Percentiles rank a stretch among this genome's conserved stretches.
These are phyloP conservation scores for Cardiospermum halicacabum DNA, from an alignment of 345 rosid genomes.

Conservation along the genomic window DNA sequence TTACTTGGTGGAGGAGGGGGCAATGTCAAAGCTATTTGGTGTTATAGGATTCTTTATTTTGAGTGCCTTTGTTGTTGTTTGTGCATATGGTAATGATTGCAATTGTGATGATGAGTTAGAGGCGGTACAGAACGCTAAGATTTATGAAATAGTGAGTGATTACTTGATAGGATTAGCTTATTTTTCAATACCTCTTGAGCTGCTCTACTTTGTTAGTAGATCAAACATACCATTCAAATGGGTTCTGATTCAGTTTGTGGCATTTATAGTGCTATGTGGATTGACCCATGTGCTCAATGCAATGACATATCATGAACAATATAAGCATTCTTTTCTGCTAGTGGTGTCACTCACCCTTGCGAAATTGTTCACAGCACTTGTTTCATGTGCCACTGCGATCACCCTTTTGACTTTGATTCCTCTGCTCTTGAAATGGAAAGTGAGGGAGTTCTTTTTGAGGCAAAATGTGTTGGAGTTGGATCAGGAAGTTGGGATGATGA, in stretches of 20 bases:
- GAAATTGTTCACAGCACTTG: slow-evolving; percentile 77
- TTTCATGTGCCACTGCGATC: slow-evolving; percentile 86
- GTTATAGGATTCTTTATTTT: slow-evolving; percentile 49
- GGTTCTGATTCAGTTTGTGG: slow-evolving; percentile 83
- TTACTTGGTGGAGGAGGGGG: slow-evolving; percentile 17
- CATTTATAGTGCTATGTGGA: slow-evolving; percentile 93
- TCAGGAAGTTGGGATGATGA: slow-evolving; percentile 92
- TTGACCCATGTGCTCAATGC: slow-evolving; percentile 83
- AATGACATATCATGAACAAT: slow-evolving; percentile 82
- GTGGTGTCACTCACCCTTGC: slow-evolving; percentile 74
- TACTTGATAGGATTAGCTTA: slow-evolving; percentile 82
- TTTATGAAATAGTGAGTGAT: slow-evolving; percentile 92
- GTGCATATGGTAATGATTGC: slow-evolving; percentile 57
- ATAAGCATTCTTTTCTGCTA: slow-evolving; percentile 63
- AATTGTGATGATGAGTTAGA: slow-evolving; percentile 88
- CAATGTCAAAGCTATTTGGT: slow-evolving; percentile 68
- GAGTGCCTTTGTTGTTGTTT: slow-evolving; percentile 33
- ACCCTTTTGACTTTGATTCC: slow-evolving; percentile 88
- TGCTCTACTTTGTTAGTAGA: slow-evolving; percentile 87
- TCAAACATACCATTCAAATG: slow-evolving; percentile 93
- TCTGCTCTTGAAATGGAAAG: slow-evolving; percentile 75
- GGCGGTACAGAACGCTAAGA: slow-evolving; percentile 60
- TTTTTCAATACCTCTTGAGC: slow-evolving; percentile 91
- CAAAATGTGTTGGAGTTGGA: slow-evolving; percentile 80
- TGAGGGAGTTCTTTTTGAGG: slow-evolving; percentile 87